Evolutionary conservation across 768 basidiomycete genomes (phyloP).

Genomic region (Hygrophoropsis aurantiaca): DNA sequence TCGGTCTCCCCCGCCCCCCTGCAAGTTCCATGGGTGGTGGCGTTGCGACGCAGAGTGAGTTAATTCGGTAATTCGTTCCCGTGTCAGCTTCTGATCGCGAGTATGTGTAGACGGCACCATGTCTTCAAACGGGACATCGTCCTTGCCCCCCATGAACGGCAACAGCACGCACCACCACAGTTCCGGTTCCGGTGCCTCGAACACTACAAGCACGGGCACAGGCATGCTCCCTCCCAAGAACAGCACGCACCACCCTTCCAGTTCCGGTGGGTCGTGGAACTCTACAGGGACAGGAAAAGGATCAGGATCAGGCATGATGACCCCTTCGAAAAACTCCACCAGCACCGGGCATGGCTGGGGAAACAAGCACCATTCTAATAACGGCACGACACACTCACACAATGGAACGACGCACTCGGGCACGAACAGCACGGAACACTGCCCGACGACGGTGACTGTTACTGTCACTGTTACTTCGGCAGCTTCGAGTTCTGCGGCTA

Average conservation of each 20-base stretch:
- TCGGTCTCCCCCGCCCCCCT: conserved; percentile 27
- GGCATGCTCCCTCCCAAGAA: background rate
- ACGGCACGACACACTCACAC: no score
- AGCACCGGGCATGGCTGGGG: background rate
- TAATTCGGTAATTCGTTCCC: background rate
- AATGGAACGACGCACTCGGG: background rate
- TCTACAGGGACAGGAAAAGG: background rate
- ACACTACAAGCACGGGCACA: background rate
- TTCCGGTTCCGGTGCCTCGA: background rate
- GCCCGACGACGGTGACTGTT: conserved; percentile 1
- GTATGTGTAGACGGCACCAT: background rate
- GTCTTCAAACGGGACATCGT: background rate
- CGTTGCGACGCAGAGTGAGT: background rate
- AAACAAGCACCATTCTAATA: background rate
- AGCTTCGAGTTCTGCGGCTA: conserved; percentile 11
- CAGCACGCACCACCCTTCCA: background rate
- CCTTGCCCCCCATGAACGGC: background rate
- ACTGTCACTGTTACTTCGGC: conserved; percentile 18
- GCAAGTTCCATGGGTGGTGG: conserved; percentile 13
- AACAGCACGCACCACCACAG: background rate
- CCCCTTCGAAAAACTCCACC: conserved; percentile 3
- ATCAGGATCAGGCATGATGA: background rate
- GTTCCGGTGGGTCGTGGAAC: background rate
- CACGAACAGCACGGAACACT: background rate
- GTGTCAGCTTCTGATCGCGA: background rate